phyloP scores from a whole-genome alignment of 2,329 filamentous ascomycete genomes.

The Sclerotinia nivalis region DNA sequence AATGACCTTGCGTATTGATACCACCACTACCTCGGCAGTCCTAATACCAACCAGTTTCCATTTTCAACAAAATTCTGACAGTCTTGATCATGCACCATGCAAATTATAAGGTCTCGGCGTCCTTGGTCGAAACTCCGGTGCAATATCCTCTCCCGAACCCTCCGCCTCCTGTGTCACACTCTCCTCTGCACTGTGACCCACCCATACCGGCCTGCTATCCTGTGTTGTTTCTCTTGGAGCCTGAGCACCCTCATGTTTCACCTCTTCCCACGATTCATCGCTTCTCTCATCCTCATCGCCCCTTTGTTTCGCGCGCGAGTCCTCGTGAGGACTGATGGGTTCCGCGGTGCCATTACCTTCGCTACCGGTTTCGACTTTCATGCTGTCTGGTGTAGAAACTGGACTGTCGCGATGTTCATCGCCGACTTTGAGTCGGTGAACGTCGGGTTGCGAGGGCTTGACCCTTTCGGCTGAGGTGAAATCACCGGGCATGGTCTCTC shows the following conservation, averaged over 20 bases:
- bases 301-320: background rate
- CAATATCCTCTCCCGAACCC: slow-evolving; percentile 3
- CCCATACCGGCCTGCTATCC: background rate
- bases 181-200: background rate
- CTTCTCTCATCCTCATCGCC: background rate
- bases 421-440: background rate
- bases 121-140: slow-evolving; percentile 19
- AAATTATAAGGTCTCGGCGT: slow-evolving; percentile 16
- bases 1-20: background rate
- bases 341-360: background rate
- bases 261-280: slow-evolving; percentile 17
- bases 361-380: slow-evolving; percentile 11
- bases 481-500: background rate
- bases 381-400: slow-evolving; percentile 5
- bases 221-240: background rate
- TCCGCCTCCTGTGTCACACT: background rate
- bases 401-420: background rate
- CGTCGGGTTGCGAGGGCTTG: background rate
- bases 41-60: background rate
- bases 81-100: background rate
- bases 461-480: background rate
- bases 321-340: background rate
- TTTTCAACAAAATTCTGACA: too few relatives aligned
- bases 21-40: background rate
- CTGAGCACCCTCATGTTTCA: background rate